These are phyloP conservation scores for Kernera saxatilis DNA, from an alignment of 345 rosid genomes.

Conservation along the genomic window DNA sequence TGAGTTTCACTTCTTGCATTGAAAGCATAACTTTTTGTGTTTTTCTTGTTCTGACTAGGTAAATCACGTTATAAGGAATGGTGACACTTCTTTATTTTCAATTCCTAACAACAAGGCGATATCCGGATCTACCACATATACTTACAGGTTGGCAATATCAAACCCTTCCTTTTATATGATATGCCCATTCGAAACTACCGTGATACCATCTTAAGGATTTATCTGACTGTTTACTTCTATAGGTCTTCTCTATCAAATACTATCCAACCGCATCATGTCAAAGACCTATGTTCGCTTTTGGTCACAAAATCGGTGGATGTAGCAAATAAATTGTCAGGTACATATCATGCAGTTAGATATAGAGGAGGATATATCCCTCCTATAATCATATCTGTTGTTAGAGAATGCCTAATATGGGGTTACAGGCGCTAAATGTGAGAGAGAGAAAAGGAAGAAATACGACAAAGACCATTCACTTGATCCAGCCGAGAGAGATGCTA, in stretches of 20 bases:
- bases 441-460: neutral
- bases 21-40: neutral
- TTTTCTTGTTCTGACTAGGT: conserved; percentile 26
- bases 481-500: conserved; percentile 23
- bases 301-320: conserved; percentile 46
- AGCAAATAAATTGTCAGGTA: conserved; percentile 45
- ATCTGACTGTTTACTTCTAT: conserved; percentile 14
- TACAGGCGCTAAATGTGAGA: conserved; percentile 12
- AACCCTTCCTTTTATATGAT: neutral
- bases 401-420: neutral
- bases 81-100: conserved; percentile 33
- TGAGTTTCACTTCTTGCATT: neutral
- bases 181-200: neutral
- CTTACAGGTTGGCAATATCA: conserved; percentile 44
- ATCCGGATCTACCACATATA: conserved; percentile 33
- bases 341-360: neutral
- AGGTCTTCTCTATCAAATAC: conserved; percentile 60
- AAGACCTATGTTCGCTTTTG: conserved; percentile 56
- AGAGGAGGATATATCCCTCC: neutral
- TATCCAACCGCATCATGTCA: conserved; percentile 47
- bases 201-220: neutral
- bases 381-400: neutral
- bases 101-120: conserved; percentile 31
- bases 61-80: conserved; percentile 22
- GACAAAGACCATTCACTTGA: conserved; percentile 19